Evolutionary conservation across 768 basidiomycete genomes (phyloP), one percentile per base, ranked within the genome.

Genomic region (Leccinellum luteum): DNA sequence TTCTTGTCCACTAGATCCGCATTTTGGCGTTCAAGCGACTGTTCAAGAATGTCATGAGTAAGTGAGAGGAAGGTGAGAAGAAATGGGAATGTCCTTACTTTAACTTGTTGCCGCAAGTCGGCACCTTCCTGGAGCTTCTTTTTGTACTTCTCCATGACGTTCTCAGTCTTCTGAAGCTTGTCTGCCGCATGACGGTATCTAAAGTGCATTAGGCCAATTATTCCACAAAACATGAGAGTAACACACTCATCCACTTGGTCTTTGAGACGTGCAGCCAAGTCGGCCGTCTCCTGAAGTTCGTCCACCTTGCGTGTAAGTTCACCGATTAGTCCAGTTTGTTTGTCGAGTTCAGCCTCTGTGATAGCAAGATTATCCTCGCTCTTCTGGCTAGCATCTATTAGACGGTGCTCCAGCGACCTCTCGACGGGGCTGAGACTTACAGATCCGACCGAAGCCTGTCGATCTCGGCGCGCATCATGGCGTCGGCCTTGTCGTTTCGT

Each of bases 61-160:
- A 23, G 32, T 59, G 15, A 60, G 32, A 44, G n/a, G 23, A 3
- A 15, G 44, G 35, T 34, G 35, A 51, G 25, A 55, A 14, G 49
- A 51, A 34, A 38, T 19, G 44, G 27, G 67, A 65, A 25, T 12
- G 69, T 64, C 64, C 73, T 35, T 55, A 89, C 92, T 76, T 90
- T 92, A 66, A 95, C 85, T 56, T 87, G 86, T 60, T 92, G 92
- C 27, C 94, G 85, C 19, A 95, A 77, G 61, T 96, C 92, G 14
- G 90, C 93, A 4, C 90, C 85, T 70, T 98, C 97, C 66, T 98
- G 96, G 1, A 98, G 81, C 74, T 98, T 99, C 81, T 92, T 95
- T 77, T 95, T 96, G 74, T 98, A 95, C 73, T 98, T 99, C 74
- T 98, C 94, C 83, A 97, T 92, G 28, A 97, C 94, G 67, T 95